Conservation (phyloP, 805 yeast species). For the Maudiozyma barnettii region DNA sequence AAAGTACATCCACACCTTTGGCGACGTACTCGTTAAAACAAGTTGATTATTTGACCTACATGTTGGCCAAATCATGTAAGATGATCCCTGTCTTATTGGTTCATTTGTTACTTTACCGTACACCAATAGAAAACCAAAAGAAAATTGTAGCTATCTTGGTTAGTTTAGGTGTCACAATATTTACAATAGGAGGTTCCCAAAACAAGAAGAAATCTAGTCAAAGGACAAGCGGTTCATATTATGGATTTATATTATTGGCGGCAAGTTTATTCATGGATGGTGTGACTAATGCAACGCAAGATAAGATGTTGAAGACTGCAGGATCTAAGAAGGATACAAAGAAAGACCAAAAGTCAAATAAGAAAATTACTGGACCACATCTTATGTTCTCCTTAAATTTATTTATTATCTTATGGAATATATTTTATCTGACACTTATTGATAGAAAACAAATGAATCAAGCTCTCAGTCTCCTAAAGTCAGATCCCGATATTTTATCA, state of each 20-base stretch:
- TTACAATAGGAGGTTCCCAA: constrained; percentile 49
- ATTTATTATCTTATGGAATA: constrained; percentile 37
- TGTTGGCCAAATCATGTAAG: constrained; percentile 88
- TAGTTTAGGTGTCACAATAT: constrained; percentile 72
- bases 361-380: constrained; percentile 67
- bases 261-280: constrained; percentile 78
- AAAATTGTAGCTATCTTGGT: constrained; percentile 69
- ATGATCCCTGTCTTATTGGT: constrained; percentile 89
- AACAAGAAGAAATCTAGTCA: constrained; percentile 14
- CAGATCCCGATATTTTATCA: constrained; percentile 39
- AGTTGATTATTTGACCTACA: constrained; percentile 75
- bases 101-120: constrained; percentile 60
- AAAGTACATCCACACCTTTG: constrained; percentile 73
- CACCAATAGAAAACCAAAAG: constrained; percentile 65
- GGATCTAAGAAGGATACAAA: constrained; percentile 5
- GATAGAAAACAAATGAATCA: constrained; percentile 21
- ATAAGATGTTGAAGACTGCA: constrained; percentile 51
- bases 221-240: constrained; percentile 30
- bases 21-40: constrained; percentile 71
- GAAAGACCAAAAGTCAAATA: constrained; percentile 7
- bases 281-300: constrained; percentile 87
- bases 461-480: constrained; percentile 32
- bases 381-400: constrained; percentile 68
- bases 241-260: constrained; percentile 54
- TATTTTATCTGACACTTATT: constrained; percentile 34